Evolutionary conservation across 345 rosid species (phyloP).

Genomic region (Salix brachista): DNA sequence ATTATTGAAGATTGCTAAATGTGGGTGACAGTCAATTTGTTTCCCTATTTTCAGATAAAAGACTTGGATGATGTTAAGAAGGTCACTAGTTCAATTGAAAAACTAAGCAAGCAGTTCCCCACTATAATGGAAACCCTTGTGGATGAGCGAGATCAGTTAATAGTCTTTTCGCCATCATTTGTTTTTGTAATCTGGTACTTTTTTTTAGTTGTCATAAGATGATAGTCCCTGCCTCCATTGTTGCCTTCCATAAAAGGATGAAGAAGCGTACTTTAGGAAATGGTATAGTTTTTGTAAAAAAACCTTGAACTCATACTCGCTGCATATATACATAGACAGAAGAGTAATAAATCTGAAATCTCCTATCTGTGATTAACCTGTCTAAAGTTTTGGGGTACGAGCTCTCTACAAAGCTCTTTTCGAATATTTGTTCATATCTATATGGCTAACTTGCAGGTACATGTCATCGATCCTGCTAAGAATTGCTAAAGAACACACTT

Average conservation of each 20-base stretch:
- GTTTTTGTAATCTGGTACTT: not conserved
- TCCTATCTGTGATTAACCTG: not conserved
- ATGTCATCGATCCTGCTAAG: slow-evolving; percentile 74
- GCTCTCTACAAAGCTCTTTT: not conserved
- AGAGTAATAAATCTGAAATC: not conserved
- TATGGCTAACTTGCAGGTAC: slow-evolving; percentile 47
- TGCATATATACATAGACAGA: too few relatives aligned
- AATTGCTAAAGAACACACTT: slow-evolving; percentile 64
- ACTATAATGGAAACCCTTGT: slow-evolving; percentile 90
- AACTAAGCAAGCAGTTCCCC: slow-evolving; percentile 95
- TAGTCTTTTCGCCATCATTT: slow-evolving; percentile 22
- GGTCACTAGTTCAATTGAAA: slow-evolving; percentile 88
- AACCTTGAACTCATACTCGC: too few relatives aligned
- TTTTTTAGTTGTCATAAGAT: not conserved
- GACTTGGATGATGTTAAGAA: slow-evolving; percentile 87
- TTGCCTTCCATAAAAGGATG: not conserved
- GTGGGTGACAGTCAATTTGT: slow-evolving; percentile 15
- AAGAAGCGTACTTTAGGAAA: not conserved
- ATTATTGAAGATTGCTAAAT: slow-evolving; percentile 5
- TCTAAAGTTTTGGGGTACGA: not conserved
- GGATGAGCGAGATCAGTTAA: slow-evolving; percentile 96
- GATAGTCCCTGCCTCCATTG: not conserved
- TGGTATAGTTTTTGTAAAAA: too few relatives aligned
- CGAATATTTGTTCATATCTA: not conserved
- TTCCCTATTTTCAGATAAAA: slow-evolving; percentile 54